Evolutionary conservation across 2,329 filamentous ascomycete genomes (phyloP).

Genomic region (Calycina marina): DNA sequence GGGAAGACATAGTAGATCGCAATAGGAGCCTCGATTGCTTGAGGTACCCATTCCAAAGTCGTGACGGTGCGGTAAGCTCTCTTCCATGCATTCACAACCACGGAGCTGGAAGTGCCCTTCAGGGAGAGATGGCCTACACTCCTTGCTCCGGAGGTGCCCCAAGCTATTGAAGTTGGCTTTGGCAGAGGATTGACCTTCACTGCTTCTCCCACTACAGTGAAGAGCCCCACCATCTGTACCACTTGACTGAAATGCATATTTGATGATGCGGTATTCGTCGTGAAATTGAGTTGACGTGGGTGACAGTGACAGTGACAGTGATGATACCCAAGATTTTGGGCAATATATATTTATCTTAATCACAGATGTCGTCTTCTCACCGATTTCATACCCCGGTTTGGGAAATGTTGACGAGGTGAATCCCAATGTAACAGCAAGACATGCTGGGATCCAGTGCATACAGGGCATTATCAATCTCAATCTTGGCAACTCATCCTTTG

Average conservation of each 20-base stretch:
- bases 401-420: too few relatives aligned
- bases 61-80: constrained; percentile 33
- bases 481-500: too few relatives aligned
- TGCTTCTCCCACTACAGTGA: constrained; percentile 25
- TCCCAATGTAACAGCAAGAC: too few relatives aligned
- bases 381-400: too few relatives aligned
- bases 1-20: constrained; percentile 36
- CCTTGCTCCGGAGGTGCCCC: constrained; percentile 35
- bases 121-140: constrained; percentile 26
- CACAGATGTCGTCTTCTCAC: too few relatives aligned
- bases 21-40: constrained; percentile 36
- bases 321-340: too few relatives aligned
- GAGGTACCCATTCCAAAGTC: constrained; percentile 37
- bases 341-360: too few relatives aligned
- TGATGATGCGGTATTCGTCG: too few relatives aligned
- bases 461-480: too few relatives aligned
- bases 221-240: constrained; percentile 1
- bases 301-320: too few relatives aligned
- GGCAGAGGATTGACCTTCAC: constrained; percentile 39
- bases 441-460: too few relatives aligned
- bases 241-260: constrained; percentile 11
- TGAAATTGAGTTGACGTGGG: too few relatives aligned
- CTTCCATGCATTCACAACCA: constrained; percentile 32
- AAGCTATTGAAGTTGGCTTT: constrained; percentile 35
- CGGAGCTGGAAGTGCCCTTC: constrained; percentile 23